A percentile compares a stretch with the other conserved stretches of the same genome.
Evolutionary conservation across 345 rosid genomes (phyloP).

Genomic region (Erodium maritimum): DNA sequence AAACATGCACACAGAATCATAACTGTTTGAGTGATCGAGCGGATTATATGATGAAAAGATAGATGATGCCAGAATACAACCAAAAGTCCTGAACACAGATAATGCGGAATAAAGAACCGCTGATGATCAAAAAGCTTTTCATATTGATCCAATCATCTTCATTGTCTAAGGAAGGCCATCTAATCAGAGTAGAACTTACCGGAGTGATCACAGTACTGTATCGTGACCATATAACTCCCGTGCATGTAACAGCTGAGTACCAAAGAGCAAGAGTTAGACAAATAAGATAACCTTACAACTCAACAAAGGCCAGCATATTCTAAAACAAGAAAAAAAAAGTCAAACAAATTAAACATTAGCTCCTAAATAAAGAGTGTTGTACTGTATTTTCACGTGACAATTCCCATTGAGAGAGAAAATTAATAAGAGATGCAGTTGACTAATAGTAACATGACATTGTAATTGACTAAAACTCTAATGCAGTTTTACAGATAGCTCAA

Average conservation of each 20-base stretch:
- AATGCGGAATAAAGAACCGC: neutral
- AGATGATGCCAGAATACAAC: too few relatives aligned
- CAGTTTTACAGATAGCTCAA: neutral
- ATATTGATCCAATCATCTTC: neutral
- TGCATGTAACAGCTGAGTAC: conserved; percentile 55
- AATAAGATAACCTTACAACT: conserved; percentile 6
- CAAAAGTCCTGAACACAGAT: too few relatives aligned
- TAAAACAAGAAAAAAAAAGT: too few relatives aligned
- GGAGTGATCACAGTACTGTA: conserved; percentile 83
- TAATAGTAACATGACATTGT: neutral
- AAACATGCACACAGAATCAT: too few relatives aligned
- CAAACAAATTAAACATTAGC: too few relatives aligned
- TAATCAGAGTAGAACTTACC: conserved; percentile 29
- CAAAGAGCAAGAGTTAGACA: conserved; percentile 8
- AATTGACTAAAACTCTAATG: neutral
- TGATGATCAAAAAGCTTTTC: neutral
- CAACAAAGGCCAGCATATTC: neutral
- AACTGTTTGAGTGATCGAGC: too few relatives aligned
- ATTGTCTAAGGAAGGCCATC: neutral
- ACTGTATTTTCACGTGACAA: too few relatives aligned
- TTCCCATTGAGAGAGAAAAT: neutral
- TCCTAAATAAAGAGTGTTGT: too few relatives aligned
- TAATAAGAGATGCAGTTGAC: too few relatives aligned
- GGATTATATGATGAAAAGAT: too few relatives aligned
- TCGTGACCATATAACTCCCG: conserved; percentile 70